phyloP scores from a whole-genome alignment of 768 basidiomycete genomes.

The Trametes coccinea region DNA sequence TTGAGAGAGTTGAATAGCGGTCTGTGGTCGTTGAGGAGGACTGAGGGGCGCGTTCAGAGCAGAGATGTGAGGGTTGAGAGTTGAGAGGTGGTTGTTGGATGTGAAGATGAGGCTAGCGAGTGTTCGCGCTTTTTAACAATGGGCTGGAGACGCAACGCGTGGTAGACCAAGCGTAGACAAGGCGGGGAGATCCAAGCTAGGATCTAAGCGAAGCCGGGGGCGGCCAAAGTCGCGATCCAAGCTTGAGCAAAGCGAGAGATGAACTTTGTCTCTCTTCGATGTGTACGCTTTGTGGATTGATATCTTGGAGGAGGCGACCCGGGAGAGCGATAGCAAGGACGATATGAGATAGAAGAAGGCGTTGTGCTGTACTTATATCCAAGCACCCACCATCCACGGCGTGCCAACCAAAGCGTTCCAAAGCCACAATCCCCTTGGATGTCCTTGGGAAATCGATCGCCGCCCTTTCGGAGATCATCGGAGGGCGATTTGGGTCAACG shows the following conservation, averaged over 20 bases:
- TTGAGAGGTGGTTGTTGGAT: not conserved
- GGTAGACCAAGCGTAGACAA: conserved; percentile 6
- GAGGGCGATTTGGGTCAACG: too few species aligned
- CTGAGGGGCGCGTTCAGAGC: not conserved
- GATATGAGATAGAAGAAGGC: conserved; percentile 14
- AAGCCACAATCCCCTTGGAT: not conserved
- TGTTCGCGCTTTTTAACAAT: conserved; percentile 11
- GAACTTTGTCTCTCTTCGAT: not conserved
- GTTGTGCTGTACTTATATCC: conserved; percentile 1
- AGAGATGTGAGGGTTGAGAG: not conserved
- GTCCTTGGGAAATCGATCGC: too few species aligned
- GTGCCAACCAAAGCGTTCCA: not conserved
- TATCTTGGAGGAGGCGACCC: too few species aligned
- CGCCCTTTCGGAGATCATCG: too few species aligned
- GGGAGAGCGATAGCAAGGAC: not conserved
- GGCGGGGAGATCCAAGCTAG: conserved; percentile 6
- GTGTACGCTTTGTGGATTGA: not conserved
- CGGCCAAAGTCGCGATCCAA: not conserved
- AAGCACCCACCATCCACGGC: conserved; percentile 10
- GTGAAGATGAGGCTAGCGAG: not conserved
- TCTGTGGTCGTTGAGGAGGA: not conserved
- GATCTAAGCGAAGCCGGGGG: conserved; percentile 9
- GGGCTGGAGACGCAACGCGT: not conserved
- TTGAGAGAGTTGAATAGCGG: too few species aligned
- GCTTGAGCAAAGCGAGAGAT: conserved; percentile 3